Conservation (phyloP, 805 yeast genomes). For the Candida tammaniensis region DNA sequence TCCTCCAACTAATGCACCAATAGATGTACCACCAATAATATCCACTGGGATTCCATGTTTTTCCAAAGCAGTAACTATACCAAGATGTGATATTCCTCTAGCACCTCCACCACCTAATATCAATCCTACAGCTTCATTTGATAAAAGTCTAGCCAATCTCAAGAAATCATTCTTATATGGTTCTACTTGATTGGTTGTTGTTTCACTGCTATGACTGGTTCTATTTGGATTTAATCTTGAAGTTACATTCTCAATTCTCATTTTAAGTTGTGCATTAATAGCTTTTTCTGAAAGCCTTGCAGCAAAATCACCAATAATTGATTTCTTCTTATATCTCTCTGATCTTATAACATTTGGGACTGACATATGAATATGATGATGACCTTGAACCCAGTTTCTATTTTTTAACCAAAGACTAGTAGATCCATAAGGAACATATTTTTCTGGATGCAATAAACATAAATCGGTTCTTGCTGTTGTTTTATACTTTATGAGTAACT, state of each 20-base stretch:
- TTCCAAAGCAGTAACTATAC: constrained; percentile 86
- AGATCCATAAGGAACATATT: constrained; percentile 78
- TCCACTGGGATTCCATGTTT: constrained; percentile 93
- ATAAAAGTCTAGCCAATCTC: constrained; percentile 81
- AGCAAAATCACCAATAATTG: constrained; percentile 34
- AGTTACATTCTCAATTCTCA: constrained; percentile 30
- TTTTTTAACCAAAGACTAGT: constrained; percentile 82
- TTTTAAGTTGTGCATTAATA: constrained; percentile 29
- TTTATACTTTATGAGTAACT: constrained; percentile 66
- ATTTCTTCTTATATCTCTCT: constrained; percentile 10
- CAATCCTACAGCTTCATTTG: constrained; percentile 91
- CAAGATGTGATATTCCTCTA: constrained; percentile 88
- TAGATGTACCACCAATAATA: constrained; percentile 92
- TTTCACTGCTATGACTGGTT: constrained; percentile 18
- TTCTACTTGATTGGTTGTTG: constrained; percentile 29
- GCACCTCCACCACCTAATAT: constrained; percentile 99
- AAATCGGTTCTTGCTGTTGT: constrained; percentile 88
- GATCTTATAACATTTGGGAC: constrained; percentile 17
- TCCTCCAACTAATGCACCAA: constrained; percentile 95
- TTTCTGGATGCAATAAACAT: constrained; percentile 79
- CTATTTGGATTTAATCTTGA: constrained; percentile 23
- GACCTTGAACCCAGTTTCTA: constrained; percentile 88
- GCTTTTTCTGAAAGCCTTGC: constrained; percentile 30
- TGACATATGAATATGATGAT: constrained; percentile 84
- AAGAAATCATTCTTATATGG: constrained; percentile 84